A percentile compares a stretch with the other conserved stretches of the same genome.
phyloP scores from a whole-genome alignment of 78 protist species.

The Polysphondylium violaceum region DNA sequence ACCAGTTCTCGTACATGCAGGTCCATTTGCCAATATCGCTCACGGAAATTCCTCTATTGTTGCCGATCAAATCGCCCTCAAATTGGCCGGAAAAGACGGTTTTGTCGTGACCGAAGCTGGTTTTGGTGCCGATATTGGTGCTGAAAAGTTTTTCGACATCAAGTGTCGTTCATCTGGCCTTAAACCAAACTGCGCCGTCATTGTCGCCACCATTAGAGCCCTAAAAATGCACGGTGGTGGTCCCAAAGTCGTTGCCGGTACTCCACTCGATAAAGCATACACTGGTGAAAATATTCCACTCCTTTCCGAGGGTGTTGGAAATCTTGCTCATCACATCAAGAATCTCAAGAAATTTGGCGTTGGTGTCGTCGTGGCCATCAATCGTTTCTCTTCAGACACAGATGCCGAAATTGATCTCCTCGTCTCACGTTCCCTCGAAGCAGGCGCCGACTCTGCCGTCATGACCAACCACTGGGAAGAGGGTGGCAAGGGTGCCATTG shows the following conservation, averaged over 20 bases:
- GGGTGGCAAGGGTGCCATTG: constrained; percentile 96
- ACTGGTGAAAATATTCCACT: constrained; percentile 80
- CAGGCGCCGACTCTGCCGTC: constrained; percentile 94
- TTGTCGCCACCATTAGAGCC: constrained; percentile 97
- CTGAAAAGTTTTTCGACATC: constrained; percentile 98
- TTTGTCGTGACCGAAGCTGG: constrained; percentile 98
- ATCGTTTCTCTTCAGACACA: constrained; percentile 81
- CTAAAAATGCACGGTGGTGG: constrained; percentile 98
- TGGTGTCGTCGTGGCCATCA: constrained; percentile 94
- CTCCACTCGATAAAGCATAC: constrained; percentile 82
- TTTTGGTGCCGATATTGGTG: constrained; percentile 95
- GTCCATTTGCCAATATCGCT: constrained; percentile 99
- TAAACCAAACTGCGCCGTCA: constrained; percentile 90
- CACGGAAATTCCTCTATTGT: constrained; percentile 96
- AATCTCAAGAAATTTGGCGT: constrained; percentile 92
- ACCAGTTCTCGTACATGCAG: constrained; percentile 98
- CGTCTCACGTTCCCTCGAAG: constrained; percentile 34
- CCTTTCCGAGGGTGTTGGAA: constrained; percentile 81
- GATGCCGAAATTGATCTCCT: constrained; percentile 83
- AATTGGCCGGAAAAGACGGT: constrained; percentile 96
- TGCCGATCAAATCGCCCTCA: constrained; percentile 96
- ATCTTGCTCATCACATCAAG: constrained; percentile 85
- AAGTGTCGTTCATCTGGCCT: constrained; percentile 95
- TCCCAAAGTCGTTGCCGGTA: constrained; percentile 89
- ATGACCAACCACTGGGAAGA: constrained; percentile 93